Evolutionary conservation across 176 grass and related monocot genomes (phyloP), one percentile per base, ranked within the genome.

Genomic region (Oropetium thomaeum): DNA sequence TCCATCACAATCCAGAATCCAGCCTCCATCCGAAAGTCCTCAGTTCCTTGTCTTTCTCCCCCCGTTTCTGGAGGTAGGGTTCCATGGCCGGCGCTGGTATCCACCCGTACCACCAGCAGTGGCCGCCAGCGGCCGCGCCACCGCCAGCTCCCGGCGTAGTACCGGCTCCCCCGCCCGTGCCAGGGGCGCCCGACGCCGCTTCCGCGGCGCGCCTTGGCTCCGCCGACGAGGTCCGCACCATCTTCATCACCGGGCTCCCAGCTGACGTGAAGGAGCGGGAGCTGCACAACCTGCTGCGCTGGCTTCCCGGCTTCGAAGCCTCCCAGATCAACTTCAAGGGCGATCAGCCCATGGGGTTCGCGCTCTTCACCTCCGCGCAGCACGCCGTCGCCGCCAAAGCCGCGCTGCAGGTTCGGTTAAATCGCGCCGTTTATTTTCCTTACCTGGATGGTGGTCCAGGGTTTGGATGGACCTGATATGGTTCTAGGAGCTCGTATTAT

Each of bases 331-430:
- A 92, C 81, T 90, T 92, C 74, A 99, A 99, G 81, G 89, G 86
- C 11, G 96, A 99, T 52, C 89, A 96, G 48, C 96, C 96, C 58
- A 96, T 96, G 96, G 96, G 96, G 5, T 99, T 99, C 77, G 96
- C 96, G 31, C 96, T 99, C 77, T 99, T 99, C 77, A 88, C 96
- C 25, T 85, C 85, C 8, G 82, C 82, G 3, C 87, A 90, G 69
- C 79, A 99, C 64, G 92, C 96, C 54, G 27, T 99, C 73, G 85
- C 85, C 8, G 92, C 96, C 42, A 99, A 92, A 80, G 70, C 83
- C 20, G 90, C 90, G 51, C 87, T 99, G 64, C 92, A 99, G 96
- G 96, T 99, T 29, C 14, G 33, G 25, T 35, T 51, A 5, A 30
- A 7, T 17, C 58, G 58, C n/a, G 31, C 3, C 16, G 34, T 49